Conservation (phyloP, 2,329 filamentous ascomycete genomes). For the Scorias spongiosa region DNA sequence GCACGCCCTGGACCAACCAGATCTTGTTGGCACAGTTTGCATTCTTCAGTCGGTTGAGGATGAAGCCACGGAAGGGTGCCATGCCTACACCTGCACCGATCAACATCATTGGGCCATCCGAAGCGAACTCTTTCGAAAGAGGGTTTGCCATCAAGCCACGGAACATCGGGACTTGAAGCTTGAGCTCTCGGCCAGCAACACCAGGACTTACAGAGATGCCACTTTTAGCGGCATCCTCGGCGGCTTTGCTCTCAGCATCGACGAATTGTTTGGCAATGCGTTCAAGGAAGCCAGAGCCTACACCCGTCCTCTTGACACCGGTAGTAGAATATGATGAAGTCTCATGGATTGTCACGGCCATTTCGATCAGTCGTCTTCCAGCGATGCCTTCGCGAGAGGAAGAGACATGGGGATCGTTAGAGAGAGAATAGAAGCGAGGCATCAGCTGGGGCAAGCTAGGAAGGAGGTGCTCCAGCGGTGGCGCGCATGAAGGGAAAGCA, state of each 20-base stretch:
- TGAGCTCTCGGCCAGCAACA: slow-evolving; percentile 25
- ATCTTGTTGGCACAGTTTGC: slow-evolving; percentile 97
- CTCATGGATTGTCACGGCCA: slow-evolving; percentile 94
- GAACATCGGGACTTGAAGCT: slow-evolving; percentile 87
- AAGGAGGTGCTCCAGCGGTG: slow-evolving; percentile 68
- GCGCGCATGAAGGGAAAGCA: slow-evolving; percentile 84
- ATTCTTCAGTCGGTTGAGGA: slow-evolving; percentile 81
- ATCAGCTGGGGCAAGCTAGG: slow-evolving; percentile 74
- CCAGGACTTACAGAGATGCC: slow-evolving; percentile 25
- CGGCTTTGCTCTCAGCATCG: slow-evolving; percentile 41
- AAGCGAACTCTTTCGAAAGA: slow-evolving; percentile 76
- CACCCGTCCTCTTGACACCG: slow-evolving; percentile 52
- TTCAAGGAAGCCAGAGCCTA: slow-evolving; percentile 89
- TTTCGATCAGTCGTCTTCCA: slow-evolving; percentile 70
- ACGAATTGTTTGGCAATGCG: slow-evolving; percentile 62
- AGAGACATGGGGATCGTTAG: slow-evolving; percentile 80
- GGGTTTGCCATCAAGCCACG: slow-evolving; percentile 96
- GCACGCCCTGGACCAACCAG: slow-evolving; percentile 86
- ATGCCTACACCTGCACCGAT: slow-evolving; percentile 95
- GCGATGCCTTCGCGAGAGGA: slow-evolving; percentile 53
- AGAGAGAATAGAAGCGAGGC: slow-evolving; percentile 96
- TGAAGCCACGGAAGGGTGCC: slow-evolving; percentile 93
- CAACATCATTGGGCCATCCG: slow-evolving; percentile 91
- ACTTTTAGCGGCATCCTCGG: slow-evolving; percentile 21
- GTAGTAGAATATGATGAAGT: slow-evolving; percentile 53